Evolutionary conservation across 805 yeast genomes (phyloP), one percentile per base, ranked within the genome.

Genomic region (Yarrowia yakushimensis): DNA sequence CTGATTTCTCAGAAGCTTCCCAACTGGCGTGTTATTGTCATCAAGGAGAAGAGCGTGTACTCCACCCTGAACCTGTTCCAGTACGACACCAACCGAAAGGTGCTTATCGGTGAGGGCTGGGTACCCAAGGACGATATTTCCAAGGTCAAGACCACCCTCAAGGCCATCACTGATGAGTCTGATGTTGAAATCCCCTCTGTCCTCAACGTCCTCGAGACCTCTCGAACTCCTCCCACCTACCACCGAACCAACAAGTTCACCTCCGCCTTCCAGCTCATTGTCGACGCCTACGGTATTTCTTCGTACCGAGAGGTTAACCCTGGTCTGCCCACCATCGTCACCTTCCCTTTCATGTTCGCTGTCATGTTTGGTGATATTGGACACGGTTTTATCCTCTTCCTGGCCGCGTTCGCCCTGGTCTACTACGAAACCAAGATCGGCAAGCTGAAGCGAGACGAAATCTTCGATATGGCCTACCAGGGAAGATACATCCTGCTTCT

Each of bases 351-450:
- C 74, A 88, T 94, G 96, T 94, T 94, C 77, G 97, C 99, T 28
- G 87, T 94, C 69, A 94, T 94, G 99, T 94, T 94, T 79, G 99
- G 99, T 79, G 99, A 94, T 78, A 73, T 92, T 64, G 99, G 99
- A 15, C 99, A 94, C 77, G 99, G 99, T 6, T 82, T 91, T 64
- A 82, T 94, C 52, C 78, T 94, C 74, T 81, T 87, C 62, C 74
- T 87, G 63, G 89, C 90, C 17, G 96, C 96, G 1, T 75, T 84
- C 60, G 74, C 77, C 30, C 77, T 94, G 66, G 91, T 94, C 11
- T 66, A 85, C 55, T 86, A 87, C 72, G 99, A 94, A 74, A 81
- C 79, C 65, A 79, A 81, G 66, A 82, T 94, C 60, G 86, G 81
- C 23, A 79, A 79, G 54, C 81, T 85, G 79, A 82, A 86, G 70